Conservation (phyloP, 169 alveolate species). For the Eimeria necatrix region DNA sequence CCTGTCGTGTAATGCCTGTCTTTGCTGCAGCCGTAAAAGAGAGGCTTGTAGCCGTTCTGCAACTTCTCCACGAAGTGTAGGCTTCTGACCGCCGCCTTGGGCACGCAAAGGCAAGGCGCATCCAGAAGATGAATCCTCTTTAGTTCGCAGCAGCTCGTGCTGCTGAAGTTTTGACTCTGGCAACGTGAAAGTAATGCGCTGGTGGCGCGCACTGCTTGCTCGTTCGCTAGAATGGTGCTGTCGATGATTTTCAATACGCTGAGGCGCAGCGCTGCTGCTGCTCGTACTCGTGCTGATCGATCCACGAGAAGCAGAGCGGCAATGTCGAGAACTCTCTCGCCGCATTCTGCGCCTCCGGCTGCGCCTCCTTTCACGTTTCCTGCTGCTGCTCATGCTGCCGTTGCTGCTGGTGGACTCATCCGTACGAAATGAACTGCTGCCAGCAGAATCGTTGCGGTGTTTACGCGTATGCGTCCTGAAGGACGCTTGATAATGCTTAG, state of each 20-base stretch:
- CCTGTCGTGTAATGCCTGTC: conserved; percentile 50
- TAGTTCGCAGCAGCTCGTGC: not conserved
- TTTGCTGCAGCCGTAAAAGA: conserved; percentile 55
- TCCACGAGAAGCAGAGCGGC: conserved; percentile 55
- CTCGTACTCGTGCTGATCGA: conserved; percentile 54
- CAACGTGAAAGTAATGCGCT: conserved; percentile 32
- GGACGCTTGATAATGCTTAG: not conserved
- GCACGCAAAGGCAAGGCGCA: not conserved
- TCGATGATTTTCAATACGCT: not conserved
- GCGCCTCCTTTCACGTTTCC: not conserved
- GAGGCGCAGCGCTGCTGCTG: conserved; percentile 40
- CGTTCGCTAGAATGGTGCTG: not conserved
- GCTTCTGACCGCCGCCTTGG: not conserved
- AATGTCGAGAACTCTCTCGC: not conserved
- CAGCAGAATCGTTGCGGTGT: conserved; percentile 37
- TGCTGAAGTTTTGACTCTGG: conserved; percentile 24
- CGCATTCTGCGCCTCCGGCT: not conserved
- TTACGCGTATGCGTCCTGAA: not conserved
- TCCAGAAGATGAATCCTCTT: not conserved
- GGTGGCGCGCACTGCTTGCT: not conserved
- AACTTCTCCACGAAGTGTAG: conserved; percentile 11
- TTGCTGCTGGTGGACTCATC: conserved; percentile 42
- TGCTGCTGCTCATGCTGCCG: conserved; percentile 66
- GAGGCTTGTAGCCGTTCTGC: conserved; percentile 63
- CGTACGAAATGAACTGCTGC: conserved; percentile 49